These are phyloP conservation scores for Rhodomyrtus psidioides DNA, from an alignment of 441 rosid species.

Conservation along the genomic window DNA sequence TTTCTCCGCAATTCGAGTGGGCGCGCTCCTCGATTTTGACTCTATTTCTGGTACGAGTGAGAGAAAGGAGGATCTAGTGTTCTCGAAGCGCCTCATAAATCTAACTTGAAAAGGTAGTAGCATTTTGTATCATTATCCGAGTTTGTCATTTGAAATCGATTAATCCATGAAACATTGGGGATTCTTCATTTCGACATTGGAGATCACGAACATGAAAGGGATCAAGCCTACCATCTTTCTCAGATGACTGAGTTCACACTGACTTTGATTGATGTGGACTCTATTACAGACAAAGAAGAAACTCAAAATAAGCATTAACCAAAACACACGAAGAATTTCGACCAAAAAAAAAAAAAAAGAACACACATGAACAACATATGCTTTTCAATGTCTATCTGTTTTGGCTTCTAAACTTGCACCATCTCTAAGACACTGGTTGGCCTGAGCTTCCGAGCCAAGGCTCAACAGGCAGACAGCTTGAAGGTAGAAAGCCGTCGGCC, in stretches of 20 bases:
- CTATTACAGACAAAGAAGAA: background rate
- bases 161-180: background rate
- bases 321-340: background rate
- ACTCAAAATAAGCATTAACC: background rate
- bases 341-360: no score
- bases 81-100: background rate
- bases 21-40: background rate
- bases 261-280: background rate
- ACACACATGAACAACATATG: conserved; percentile 16
- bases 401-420: conserved; percentile 71
- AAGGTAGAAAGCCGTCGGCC: conserved; percentile 63
- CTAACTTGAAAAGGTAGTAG: background rate
- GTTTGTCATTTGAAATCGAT: background rate
- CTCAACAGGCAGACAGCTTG: conserved; percentile 70
- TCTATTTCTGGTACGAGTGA: background rate
- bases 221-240: background rate
- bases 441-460: conserved; percentile 87
- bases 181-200: background rate
- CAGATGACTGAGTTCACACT: background rate
- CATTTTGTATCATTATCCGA: background rate
- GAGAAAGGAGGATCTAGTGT: background rate
- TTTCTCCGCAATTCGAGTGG: background rate
- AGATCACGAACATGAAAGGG: background rate
- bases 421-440: conserved; percentile 69
- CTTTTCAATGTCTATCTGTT: conserved; percentile 42